These are phyloP conservation scores for Amoebophrya sp. DNA, from an alignment of 169 alveolate genomes.

Conservation along the genomic window DNA sequence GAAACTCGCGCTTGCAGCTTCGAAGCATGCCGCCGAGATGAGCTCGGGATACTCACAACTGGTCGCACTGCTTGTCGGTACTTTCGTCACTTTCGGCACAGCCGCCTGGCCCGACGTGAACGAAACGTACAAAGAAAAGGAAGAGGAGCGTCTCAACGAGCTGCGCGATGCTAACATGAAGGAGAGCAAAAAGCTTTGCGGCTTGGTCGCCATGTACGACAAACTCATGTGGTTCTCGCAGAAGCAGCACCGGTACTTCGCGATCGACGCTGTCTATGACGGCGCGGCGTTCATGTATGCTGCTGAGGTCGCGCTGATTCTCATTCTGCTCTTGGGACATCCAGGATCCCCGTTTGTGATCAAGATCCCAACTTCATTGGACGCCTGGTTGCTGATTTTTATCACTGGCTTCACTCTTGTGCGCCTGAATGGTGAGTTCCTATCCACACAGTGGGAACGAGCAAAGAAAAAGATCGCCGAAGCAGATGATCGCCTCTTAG, in stretches of 20 bases:
- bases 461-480: background rate
- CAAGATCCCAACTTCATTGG: background rate
- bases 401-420: background rate
- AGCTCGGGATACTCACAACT: background rate
- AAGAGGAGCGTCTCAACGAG: background rate
- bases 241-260: background rate
- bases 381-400: background rate
- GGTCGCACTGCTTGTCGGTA: background rate
- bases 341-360: background rate
- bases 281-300: background rate
- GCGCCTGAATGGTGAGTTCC: background rate
- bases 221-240: background rate
- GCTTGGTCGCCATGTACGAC: background rate
- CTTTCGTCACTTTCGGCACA: background rate
- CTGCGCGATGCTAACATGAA: background rate
- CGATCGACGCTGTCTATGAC: background rate
- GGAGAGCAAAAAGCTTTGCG: background rate
- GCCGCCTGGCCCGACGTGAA: background rate
- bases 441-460: background rate
- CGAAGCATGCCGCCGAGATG: background rate
- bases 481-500: background rate
- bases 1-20: background rate
- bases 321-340: background rate
- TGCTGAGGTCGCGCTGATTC: background rate
- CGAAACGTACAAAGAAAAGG: background rate